Evolutionary conservation across 208 protist genomes (phyloP).

Genomic region (Trypanosoma theileri): DNA sequence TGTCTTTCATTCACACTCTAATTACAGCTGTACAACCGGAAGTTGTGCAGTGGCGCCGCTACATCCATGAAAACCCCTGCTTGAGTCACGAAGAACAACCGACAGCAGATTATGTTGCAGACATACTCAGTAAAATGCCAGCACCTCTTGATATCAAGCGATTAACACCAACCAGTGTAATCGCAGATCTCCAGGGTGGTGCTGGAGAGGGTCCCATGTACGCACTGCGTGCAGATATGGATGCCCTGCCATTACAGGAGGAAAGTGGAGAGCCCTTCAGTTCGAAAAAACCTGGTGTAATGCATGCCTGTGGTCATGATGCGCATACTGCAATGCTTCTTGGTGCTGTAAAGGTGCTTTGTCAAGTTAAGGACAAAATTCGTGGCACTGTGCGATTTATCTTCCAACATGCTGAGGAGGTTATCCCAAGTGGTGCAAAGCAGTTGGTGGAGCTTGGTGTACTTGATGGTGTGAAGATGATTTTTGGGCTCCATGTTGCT

Average conservation of each 20-base stretch:
- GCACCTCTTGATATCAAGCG: conserved; percentile 37
- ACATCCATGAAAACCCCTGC: conserved; percentile 63
- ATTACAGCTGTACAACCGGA: conserved; percentile 37
- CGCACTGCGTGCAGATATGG: conserved; percentile 68
- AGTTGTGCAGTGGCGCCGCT: conserved; percentile 58
- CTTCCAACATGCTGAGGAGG: conserved; percentile 75
- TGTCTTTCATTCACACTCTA: background rate
- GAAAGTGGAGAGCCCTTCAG: conserved; percentile 63
- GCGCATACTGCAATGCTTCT: conserved; percentile 74
- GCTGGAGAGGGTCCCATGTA: conserved; percentile 50
- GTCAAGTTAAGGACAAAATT: conserved; percentile 43
- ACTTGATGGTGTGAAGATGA: conserved; percentile 55
- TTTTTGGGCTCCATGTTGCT: conserved; percentile 52
- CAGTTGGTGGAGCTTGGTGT: conserved; percentile 48
- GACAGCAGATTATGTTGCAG: conserved; percentile 53
- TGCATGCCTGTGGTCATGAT: conserved; percentile 78
- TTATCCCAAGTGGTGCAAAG: conserved; percentile 56
- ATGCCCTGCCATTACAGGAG: conserved; percentile 68
- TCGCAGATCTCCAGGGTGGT: conserved; percentile 57
- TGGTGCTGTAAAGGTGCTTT: conserved; percentile 64
- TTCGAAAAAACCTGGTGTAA: conserved; percentile 52
- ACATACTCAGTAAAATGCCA: conserved; percentile 40
- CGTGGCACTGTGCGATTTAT: conserved; percentile 68
- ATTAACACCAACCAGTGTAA: conserved; percentile 42
- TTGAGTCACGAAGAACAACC: conserved; percentile 46